Conservation (phyloP, 2,329 filamentous ascomycete species). For the Teratosphaeria zuluensis region DNA sequence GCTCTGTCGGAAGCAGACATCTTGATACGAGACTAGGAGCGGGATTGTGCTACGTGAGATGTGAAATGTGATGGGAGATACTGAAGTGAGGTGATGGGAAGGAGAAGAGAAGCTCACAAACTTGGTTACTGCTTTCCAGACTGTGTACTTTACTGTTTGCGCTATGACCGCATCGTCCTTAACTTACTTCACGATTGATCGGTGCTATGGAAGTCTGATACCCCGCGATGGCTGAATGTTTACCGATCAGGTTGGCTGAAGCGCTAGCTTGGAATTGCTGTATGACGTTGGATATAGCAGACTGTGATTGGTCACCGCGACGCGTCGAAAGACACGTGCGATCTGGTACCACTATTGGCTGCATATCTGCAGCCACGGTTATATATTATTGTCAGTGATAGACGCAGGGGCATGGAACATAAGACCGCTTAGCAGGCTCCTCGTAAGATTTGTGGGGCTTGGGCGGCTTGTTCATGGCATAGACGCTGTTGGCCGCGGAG, state of each 20-base stretch:
- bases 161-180: not conserved
- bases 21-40: constrained; percentile 1
- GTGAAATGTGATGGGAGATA: not conserved
- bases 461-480: too few species aligned
- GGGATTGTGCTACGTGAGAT: not conserved
- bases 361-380: not conserved
- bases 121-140: not conserved
- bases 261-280: not conserved
- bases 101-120: not conserved
- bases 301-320: not conserved
- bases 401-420: not conserved
- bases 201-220: not conserved
- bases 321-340: not conserved
- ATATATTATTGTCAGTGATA: too few species aligned
- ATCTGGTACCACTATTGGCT: not conserved
- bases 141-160: not conserved
- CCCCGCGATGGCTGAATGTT: not conserved
- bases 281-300: not conserved
- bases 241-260: not conserved
- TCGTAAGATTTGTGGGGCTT: too few species aligned
- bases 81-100: not conserved
- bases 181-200: not conserved
- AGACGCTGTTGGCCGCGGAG: too few species aligned
- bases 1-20: constrained; percentile 2
- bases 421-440: not conserved